These are phyloP conservation scores for Flaveria ramosissima DNA, from an alignment of 129 eudicot species.

Conservation along the genomic window DNA sequence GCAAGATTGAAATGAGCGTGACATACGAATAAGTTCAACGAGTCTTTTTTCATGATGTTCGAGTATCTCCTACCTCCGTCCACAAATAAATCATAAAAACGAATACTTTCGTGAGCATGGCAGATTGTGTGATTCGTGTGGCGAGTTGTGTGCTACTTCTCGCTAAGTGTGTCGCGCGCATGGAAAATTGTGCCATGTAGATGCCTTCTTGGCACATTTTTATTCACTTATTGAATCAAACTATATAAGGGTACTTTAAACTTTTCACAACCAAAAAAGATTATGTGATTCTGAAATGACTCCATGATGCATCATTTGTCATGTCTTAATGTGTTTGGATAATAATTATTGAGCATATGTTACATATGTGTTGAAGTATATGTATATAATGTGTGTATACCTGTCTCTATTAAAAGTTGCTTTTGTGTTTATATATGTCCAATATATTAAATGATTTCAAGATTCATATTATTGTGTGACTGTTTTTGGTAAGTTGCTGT, in stretches of 20 bases:
- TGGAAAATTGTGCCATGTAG: conserved; percentile 34
- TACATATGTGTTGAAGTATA: not conserved
- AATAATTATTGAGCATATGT: not conserved
- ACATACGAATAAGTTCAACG: conserved; percentile 17
- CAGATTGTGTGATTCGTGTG: conserved; percentile 31
- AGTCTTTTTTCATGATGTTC: conserved; percentile 13
- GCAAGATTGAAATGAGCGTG: conserved; percentile 14
- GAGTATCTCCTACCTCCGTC: conserved; percentile 17
- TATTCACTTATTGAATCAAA: conserved; percentile 26
- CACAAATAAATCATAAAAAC: conserved; percentile 9
- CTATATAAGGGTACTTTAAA: not conserved
- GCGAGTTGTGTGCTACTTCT: conserved; percentile 27
- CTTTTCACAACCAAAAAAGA: conserved; percentile 14
- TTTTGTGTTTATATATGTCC: not conserved
- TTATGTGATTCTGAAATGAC: conserved; percentile 29
- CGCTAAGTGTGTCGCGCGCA: conserved; percentile 37
- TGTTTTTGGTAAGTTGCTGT: not conserved
- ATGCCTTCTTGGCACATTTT: conserved; percentile 36
- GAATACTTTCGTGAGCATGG: conserved; percentile 14
- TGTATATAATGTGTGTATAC: not conserved
- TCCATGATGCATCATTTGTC: conserved; percentile 20
- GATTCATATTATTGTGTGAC: not conserved
- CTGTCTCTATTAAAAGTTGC: not conserved
- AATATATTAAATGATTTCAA: not conserved
- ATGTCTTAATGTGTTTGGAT: conserved; percentile 5